Evolutionary conservation across 2,329 filamentous ascomycete species (phyloP).

Genomic region (Arthroderma sp.): DNA sequence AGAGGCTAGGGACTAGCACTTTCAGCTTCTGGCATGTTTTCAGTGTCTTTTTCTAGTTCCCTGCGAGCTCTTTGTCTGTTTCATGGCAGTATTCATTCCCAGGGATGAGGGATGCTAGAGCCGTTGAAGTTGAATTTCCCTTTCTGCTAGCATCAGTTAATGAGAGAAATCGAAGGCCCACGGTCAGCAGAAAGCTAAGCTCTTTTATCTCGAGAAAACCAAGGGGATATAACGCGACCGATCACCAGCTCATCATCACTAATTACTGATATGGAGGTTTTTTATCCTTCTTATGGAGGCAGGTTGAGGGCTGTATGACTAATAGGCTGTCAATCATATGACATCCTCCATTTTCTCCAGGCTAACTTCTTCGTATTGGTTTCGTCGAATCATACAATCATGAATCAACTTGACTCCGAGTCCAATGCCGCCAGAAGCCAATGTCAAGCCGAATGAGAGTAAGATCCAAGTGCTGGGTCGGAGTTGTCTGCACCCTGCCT

Average conservation of each 20-base stretch:
- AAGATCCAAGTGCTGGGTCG: too few species aligned
- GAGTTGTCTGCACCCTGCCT: too few species aligned
- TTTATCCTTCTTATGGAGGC: background rate
- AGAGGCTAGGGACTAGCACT: background rate
- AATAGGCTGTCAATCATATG: too few species aligned
- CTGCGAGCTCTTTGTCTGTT: constrained; percentile 1
- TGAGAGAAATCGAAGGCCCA: background rate
- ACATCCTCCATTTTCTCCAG: too few species aligned
- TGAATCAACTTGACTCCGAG: too few species aligned
- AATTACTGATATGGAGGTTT: background rate
- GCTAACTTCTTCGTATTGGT: too few species aligned
- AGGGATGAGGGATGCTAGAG: background rate
- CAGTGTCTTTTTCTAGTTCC: background rate
- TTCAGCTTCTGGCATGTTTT: background rate
- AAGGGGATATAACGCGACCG: constrained; percentile 1
- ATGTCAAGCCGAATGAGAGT: too few species aligned
- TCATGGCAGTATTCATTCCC: constrained; percentile 1
- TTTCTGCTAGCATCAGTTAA: background rate
- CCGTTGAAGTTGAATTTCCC: background rate
- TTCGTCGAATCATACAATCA: too few species aligned
- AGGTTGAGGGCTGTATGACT: too few species aligned
- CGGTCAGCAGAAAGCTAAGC: constrained; percentile 1
- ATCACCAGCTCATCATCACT: background rate
- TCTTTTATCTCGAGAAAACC: constrained; percentile 2
- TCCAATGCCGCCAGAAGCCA: too few species aligned